Conservation (phyloP, 1,139 yeast genomes). For the Pichia sp. region DNA sequence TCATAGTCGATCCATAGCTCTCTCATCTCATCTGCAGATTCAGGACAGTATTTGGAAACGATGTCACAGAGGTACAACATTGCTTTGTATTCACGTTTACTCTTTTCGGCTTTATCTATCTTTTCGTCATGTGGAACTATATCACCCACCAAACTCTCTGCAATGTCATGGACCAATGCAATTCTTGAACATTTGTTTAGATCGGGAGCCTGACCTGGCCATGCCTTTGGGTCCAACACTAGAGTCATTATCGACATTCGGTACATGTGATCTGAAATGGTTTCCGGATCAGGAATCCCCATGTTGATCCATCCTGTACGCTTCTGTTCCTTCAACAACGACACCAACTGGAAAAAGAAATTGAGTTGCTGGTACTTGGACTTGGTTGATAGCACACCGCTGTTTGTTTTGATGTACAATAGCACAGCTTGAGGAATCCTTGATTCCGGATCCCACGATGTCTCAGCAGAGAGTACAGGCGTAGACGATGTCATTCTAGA, state of each 20-base stretch:
- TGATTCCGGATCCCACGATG: slow-evolving; percentile 54
- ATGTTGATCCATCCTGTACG: slow-evolving; percentile 95
- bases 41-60: slow-evolving; percentile 57
- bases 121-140: slow-evolving; percentile 76
- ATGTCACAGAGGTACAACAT: slow-evolving; percentile 62
- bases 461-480: slow-evolving; percentile 12
- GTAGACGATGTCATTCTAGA: slow-evolving; percentile 7
- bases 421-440: slow-evolving; percentile 53
- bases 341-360: slow-evolving; percentile 73
- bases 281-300: slow-evolving; percentile 59
- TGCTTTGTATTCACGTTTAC: slow-evolving; percentile 72
- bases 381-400: slow-evolving; percentile 9
- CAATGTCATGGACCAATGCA: slow-evolving; percentile 89
- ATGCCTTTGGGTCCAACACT: slow-evolving; percentile 50
- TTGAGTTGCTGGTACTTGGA: slow-evolving; percentile 33
- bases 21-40: slow-evolving; percentile 61
- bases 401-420: slow-evolving; percentile 33
- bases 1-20: slow-evolving; percentile 91
- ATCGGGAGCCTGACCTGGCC: slow-evolving; percentile 30
- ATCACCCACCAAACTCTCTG: slow-evolving; percentile 91
- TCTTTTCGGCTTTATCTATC: slow-evolving; percentile 50
- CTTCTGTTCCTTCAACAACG: slow-evolving; percentile 70
- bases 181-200: slow-evolving; percentile 65
- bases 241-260: slow-evolving; percentile 85
- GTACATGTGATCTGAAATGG: slow-evolving; percentile 95